phyloP scores from a whole-genome alignment of 2,329 filamentous ascomycete genomes.

The Aspergillus brasiliensis region DNA sequence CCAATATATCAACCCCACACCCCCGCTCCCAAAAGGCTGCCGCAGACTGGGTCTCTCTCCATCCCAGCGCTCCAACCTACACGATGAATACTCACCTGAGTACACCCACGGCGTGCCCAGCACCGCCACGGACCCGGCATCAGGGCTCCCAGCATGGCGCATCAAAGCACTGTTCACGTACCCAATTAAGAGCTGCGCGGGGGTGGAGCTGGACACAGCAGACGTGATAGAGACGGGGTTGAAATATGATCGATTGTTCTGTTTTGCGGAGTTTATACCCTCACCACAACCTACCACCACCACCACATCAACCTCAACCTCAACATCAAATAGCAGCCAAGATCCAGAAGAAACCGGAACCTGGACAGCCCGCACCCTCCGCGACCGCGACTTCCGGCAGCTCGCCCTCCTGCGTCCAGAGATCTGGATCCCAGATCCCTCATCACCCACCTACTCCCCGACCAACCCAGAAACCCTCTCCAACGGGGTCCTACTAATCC shows the following conservation, averaged over 20 bases:
- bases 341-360: conserved; percentile 38
- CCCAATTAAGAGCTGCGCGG: conserved; percentile 79
- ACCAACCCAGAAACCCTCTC: conserved; percentile 52
- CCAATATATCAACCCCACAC: conserved; percentile 4
- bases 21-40: conserved; percentile 49
- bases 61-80: conserved; percentile 52
- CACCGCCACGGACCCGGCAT: conserved; percentile 30
- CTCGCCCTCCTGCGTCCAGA: conserved; percentile 69
- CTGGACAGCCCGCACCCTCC: conserved; percentile 47
- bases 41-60: conserved; percentile 52
- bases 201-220: conserved; percentile 69
- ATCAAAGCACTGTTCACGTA: conserved; percentile 76
- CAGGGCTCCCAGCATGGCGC: conserved; percentile 44
- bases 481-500: conserved; percentile 56
- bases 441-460: conserved; percentile 44
- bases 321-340: not conserved
- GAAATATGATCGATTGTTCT: conserved; percentile 79
- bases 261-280: conserved; percentile 64
- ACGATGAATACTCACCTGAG: conserved; percentile 58
- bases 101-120: conserved; percentile 45
- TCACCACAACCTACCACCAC: conserved; percentile 35
- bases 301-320: not conserved
- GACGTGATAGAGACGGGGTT: conserved; percentile 70
- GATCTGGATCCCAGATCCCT: conserved; percentile 60
- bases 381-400: conserved; percentile 54